phyloP scores from a whole-genome alignment of 805 yeast species.

The Saccharomycopsis fibuligera region DNA sequence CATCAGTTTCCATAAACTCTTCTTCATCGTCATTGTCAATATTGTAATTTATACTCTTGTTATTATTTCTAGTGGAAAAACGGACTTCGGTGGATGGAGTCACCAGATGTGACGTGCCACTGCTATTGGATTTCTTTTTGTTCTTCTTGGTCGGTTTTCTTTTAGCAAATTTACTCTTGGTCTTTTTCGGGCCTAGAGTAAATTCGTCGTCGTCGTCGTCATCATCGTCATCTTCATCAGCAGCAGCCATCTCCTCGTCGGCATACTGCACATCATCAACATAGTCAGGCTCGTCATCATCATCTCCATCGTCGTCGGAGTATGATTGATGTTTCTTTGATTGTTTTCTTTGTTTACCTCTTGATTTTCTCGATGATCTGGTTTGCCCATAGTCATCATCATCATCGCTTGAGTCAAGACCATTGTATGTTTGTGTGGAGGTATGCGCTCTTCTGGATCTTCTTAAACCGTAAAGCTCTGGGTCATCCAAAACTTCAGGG shows the following conservation, averaged over 20 bases:
- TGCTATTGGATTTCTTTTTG: conserved; percentile 24
- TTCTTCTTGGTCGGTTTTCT: conserved; percentile 23
- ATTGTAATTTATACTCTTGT: conserved; percentile 63
- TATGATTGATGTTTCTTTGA: conserved; percentile 23
- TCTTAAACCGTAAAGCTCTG: conserved; percentile 79
- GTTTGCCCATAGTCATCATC: conserved; percentile 24
- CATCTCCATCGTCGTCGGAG: conserved; percentile 31
- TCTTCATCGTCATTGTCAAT: conserved; percentile 56
- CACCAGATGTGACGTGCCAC: too few relatives aligned
- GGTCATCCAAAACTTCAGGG: conserved; percentile 57
- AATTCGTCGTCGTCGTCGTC: conserved; percentile 28
- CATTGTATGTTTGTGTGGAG: conserved; percentile 21
- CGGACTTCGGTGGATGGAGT: conserved; percentile 46
- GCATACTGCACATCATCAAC: conserved; percentile 22
- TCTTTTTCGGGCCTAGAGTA: conserved; percentile 30
- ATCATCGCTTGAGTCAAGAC: conserved; percentile 23
- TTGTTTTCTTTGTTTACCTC: conserved; percentile 17
- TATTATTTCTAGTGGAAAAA: conserved; percentile 68
- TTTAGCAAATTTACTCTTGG: conserved; percentile 35
- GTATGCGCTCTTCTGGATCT: conserved; percentile 61
- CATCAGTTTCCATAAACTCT: conserved; percentile 29
- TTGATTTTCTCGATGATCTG: background rate
- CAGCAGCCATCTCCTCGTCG: conserved; percentile 16
- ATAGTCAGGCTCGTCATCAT: conserved; percentile 26
- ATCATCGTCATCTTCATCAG: conserved; percentile 20